Evolutionary conservation across 192 early-diverging fungal genomes (phyloP).

Genomic region (Coemansia sp.): DNA sequence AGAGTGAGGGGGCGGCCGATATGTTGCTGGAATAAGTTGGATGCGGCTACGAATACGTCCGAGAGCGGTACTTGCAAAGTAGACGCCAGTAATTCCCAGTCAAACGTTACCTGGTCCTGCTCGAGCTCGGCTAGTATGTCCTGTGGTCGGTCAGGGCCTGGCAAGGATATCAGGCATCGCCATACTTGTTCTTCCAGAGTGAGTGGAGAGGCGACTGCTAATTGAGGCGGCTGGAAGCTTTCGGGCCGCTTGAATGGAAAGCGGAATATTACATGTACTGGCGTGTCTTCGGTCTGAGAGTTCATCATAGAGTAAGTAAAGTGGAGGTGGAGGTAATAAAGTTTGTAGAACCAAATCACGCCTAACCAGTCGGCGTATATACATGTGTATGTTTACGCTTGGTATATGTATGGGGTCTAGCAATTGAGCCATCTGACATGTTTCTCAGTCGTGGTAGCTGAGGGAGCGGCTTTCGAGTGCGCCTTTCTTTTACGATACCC

Average conservation of each 20-base stretch:
- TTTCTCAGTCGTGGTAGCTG: no score
- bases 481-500: no score
- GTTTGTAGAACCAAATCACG: not conserved
- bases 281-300: constrained; percentile 1
- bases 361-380: not conserved
- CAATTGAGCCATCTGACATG: not conserved
- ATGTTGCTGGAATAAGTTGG: constrained; percentile 35
- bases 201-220: not conserved
- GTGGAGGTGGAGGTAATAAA: not conserved
- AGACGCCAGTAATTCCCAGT: constrained; percentile 48
- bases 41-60: constrained; percentile 44
- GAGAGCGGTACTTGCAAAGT: constrained; percentile 30
- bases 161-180: constrained; percentile 38
- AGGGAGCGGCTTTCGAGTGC: no score
- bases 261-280: constrained; percentile 48
- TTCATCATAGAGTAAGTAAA: constrained; percentile 6
- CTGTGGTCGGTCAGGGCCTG: constrained; percentile 32
- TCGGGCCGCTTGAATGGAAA: constrained; percentile 40
- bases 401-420: not conserved
- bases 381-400: not conserved
- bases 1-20: constrained; percentile 35
- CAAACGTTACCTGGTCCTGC: constrained; percentile 57
- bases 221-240: constrained; percentile 13
- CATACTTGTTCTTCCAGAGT: constrained; percentile 48
- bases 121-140: constrained; percentile 54